Percentiles rank a stretch among this genome's conserved stretches.
phyloP scores from a whole-genome alignment of 73 alveolate species.

The Paramecium biaurelia region DNA sequence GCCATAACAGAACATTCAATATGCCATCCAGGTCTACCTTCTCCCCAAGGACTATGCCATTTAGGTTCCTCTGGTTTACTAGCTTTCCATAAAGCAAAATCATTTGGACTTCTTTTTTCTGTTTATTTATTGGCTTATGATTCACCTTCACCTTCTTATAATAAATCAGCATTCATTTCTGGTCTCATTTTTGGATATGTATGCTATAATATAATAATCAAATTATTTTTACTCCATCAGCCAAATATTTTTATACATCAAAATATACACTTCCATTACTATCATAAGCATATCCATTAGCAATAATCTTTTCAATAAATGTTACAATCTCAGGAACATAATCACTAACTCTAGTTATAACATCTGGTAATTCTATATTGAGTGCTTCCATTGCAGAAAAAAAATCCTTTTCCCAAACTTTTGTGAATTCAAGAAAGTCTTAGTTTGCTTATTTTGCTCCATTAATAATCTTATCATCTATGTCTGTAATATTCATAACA shows the following conservation, averaged over 20 bases:
- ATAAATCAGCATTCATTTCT: conserved; percentile 74
- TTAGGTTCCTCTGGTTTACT: conserved; percentile 97
- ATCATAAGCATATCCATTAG: conserved; percentile 97
- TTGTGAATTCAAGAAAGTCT: conserved; percentile 80
- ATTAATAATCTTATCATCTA: conserved; percentile 98
- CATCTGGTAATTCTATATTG: conserved; percentile 96
- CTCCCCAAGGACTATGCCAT: conserved; percentile 98
- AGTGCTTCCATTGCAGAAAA: conserved; percentile 96
- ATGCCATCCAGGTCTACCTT: conserved; percentile 99
- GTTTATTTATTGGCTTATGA: conserved; percentile 77
- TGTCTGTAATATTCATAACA: conserved; percentile 99
- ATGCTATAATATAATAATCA: conserved; percentile 63
- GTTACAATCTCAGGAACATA: conserved; percentile 96
- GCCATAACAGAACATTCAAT: conserved; percentile 97
- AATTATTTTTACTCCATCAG: not conserved
- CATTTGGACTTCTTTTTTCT: conserved; percentile 90
- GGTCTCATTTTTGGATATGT: conserved; percentile 89
- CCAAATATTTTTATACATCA: conserved; percentile 82
- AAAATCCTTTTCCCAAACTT: conserved; percentile 91
- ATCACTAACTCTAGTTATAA: conserved; percentile 98
- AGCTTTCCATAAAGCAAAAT: conserved; percentile 99
- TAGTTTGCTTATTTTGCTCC: conserved; percentile 83
- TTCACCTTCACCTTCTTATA: conserved; percentile 94
- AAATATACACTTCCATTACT: conserved; percentile 97
- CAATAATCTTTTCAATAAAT: conserved; percentile 87